Evolutionary conservation across 148 eudicot species (phyloP).

Genomic region (Rhododendron kiyosumense): DNA sequence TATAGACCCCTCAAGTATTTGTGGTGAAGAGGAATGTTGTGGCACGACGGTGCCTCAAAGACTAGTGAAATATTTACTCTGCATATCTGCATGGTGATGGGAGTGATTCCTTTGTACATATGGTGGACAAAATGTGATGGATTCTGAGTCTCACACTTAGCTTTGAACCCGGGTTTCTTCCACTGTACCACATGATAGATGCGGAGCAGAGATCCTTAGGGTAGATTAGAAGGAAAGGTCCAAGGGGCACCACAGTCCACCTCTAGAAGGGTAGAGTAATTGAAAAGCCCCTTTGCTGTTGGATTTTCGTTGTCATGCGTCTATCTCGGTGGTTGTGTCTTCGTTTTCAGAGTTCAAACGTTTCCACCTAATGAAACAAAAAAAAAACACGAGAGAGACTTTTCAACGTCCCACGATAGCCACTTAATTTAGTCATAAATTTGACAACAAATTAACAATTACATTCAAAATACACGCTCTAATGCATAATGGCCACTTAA

Average conservation of each 20-base stretch:
- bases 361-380: too few species aligned
- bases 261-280: neutral
- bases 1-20: neutral
- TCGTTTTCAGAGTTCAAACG: constrained; percentile 12
- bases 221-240: neutral
- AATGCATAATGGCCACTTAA: neutral
- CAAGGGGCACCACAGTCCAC: neutral
- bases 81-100: neutral
- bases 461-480: too few species aligned
- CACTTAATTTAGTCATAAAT: too few species aligned
- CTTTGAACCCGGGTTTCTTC: neutral
- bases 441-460: too few species aligned
- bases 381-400: too few species aligned
- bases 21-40: too few species aligned
- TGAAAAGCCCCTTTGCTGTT: neutral
- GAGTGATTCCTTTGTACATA: neutral
- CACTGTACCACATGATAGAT: neutral
- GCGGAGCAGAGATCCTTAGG: neutral
- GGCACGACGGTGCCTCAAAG: too few species aligned
- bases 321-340: constrained; percentile 10
- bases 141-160: neutral
- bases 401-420: too few species aligned
- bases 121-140: neutral
- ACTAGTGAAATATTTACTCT: too few species aligned
- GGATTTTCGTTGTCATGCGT: neutral